Evolutionary conservation across 2,329 filamentous ascomycete species (phyloP).

Genomic region (Ophiocordyceps camponoti-leonardi): DNA sequence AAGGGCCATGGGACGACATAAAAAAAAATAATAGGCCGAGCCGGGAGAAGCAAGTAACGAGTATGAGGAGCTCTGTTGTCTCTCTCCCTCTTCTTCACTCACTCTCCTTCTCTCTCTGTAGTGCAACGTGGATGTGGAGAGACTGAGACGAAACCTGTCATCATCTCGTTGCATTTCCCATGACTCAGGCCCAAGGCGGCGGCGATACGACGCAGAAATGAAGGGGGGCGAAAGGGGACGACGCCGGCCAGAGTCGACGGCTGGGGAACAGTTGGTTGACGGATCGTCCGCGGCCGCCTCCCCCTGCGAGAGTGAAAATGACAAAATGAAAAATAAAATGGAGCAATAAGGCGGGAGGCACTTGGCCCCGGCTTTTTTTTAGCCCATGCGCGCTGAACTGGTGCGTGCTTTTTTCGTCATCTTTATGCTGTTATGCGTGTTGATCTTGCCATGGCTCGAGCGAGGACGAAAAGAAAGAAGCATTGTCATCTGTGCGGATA

Average conservation of each 20-base stretch:
- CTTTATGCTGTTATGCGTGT: neutral
- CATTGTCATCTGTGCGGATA: too few species aligned
- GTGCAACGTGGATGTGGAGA: neutral
- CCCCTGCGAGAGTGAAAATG: neutral
- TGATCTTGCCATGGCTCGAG: neutral
- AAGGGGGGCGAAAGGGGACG: neutral
- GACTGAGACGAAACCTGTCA: neutral
- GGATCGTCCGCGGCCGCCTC: neutral
- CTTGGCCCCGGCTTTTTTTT: neutral
- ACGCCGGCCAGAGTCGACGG: neutral
- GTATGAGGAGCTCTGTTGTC: too few species aligned
- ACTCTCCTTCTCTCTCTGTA: neutral
- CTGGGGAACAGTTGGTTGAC: neutral
- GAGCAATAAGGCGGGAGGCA: neutral
- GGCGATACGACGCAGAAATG: neutral
- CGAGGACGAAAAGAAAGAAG: neutral
- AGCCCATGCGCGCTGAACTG: neutral
- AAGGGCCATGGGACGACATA: neutral
- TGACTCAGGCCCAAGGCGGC: neutral
- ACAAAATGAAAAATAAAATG: neutral
- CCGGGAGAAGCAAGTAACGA: neutral
- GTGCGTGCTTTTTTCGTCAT: neutral
- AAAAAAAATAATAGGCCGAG: neutral
- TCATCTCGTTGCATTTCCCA: neutral
- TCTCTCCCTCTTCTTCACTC: neutral